Conservation (phyloP, 2,329 filamentous ascomycete species). For the Penicillium capsulatum region DNA sequence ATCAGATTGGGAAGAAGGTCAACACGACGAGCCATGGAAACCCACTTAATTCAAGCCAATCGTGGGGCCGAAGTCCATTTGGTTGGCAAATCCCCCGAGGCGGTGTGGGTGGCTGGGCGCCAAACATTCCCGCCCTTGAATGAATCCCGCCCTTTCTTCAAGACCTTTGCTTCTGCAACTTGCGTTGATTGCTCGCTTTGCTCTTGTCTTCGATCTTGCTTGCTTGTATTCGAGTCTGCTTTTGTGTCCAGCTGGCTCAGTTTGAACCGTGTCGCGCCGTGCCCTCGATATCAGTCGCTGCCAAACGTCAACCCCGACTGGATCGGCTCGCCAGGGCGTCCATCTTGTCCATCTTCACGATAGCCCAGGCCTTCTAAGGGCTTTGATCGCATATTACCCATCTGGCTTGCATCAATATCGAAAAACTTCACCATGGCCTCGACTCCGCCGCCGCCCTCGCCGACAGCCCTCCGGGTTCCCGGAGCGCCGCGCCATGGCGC, state of each 20-base stretch:
- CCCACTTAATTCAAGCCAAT: background rate
- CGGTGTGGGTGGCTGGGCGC: constrained; percentile 20
- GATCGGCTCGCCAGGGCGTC: no score
- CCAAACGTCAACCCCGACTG: background rate
- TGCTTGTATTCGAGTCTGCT: background rate
- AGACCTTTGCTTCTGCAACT: constrained; percentile 6
- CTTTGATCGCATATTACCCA: background rate
- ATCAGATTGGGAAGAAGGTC: constrained; percentile 15
- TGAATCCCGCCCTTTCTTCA: constrained; percentile 19
- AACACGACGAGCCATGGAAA: constrained; percentile 14
- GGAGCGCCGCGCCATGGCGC: constrained; percentile 45
- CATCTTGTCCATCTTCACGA: background rate
- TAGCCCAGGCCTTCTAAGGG: background rate
- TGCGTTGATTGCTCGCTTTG: constrained; percentile 1
- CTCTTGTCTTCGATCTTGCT: background rate
- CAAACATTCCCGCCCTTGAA: constrained; percentile 17
- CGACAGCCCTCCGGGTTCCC: constrained; percentile 38
- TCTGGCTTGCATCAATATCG: constrained; percentile 1
- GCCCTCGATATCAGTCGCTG: background rate
- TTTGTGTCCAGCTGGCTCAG: no score
- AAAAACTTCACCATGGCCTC: constrained; percentile 37
- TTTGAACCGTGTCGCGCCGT: no score
- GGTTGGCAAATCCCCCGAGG: constrained; percentile 18
- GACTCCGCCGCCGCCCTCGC: constrained; percentile 41
- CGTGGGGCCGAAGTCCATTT: constrained; percentile 9